phyloP scores from a whole-genome alignment of 2,329 filamentous ascomycete genomes.

The Fusarium cyanostomum region DNA sequence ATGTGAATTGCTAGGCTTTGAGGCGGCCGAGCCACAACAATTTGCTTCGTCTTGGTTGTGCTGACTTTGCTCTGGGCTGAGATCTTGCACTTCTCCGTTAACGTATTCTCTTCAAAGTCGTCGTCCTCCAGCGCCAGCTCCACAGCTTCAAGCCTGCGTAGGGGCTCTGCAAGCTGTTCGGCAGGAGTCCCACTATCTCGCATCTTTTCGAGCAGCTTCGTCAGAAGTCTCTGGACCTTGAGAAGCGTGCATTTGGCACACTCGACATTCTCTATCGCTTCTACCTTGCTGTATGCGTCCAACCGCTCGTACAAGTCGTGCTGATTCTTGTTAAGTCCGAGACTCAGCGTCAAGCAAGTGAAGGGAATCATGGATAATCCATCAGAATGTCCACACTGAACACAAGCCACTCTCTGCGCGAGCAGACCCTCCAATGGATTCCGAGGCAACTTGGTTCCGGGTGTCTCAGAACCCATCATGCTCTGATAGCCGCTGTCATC shows the following conservation, averaged over 20 bases:
- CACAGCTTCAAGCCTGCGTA: slow-evolving; percentile 70
- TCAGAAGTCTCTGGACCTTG: slow-evolving; percentile 60
- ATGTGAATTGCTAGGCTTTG: slow-evolving; percentile 85
- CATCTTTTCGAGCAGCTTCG: slow-evolving; percentile 56
- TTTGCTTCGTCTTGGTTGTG: slow-evolving; percentile 89
- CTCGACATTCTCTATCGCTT: slow-evolving; percentile 88
- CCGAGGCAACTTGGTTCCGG: slow-evolving; percentile 54
- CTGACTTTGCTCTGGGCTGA: slow-evolving; percentile 73
- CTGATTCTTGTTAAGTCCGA: slow-evolving; percentile 68
- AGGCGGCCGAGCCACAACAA: slow-evolving; percentile 84
- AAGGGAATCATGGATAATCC: slow-evolving; percentile 91
- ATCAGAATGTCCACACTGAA: slow-evolving; percentile 85
- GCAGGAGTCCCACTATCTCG: slow-evolving; percentile 51
- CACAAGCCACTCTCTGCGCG: slow-evolving; percentile 89
- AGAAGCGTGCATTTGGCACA: slow-evolving; percentile 91
- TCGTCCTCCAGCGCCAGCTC: slow-evolving; percentile 79
- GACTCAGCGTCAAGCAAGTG: slow-evolving; percentile 88
- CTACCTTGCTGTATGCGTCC: slow-evolving; percentile 84
- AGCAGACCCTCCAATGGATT: slow-evolving; percentile 90
- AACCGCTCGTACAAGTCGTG: slow-evolving; percentile 83
- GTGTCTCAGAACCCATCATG: slow-evolving; percentile 49
- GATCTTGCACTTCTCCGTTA: slow-evolving; percentile 72
- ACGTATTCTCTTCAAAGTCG: slow-evolving; percentile 77
- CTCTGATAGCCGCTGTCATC: slow-evolving; percentile 68
- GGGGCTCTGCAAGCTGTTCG: slow-evolving; percentile 61